Evolutionary conservation across 2,329 filamentous ascomycete species (phyloP).

Genomic region (Penicillium sp.): DNA sequence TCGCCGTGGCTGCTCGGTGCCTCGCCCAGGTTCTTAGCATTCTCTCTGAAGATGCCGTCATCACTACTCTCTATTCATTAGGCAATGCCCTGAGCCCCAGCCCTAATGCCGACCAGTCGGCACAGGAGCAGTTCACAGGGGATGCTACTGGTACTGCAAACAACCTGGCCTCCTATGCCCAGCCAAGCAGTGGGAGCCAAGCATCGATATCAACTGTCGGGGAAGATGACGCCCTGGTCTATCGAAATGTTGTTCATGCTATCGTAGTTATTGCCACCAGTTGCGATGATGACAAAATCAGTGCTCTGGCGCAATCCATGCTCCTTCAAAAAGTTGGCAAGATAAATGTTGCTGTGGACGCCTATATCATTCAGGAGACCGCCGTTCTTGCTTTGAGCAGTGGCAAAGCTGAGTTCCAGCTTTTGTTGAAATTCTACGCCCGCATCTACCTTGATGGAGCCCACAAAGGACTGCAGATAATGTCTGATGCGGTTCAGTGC

Average conservation of each 20-base stretch:
- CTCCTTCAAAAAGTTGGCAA: slow-evolving; percentile 93
- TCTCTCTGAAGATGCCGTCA: slow-evolving; percentile 87
- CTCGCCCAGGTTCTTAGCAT: slow-evolving; percentile 77
- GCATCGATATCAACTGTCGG: slow-evolving; percentile 74
- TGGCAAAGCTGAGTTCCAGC: slow-evolving; percentile 78
- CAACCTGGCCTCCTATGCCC: slow-evolving; percentile 19
- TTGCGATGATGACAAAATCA: slow-evolving; percentile 87
- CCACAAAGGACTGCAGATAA: slow-evolving; percentile 63
- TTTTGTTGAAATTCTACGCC: slow-evolving; percentile 79
- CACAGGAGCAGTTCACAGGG: slow-evolving; percentile 31
- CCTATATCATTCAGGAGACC: slow-evolving; percentile 79
- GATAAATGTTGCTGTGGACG: slow-evolving; percentile 76
- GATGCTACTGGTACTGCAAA: slow-evolving; percentile 49
- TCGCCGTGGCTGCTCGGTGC: slow-evolving; percentile 77
- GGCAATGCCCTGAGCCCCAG: slow-evolving; percentile 88
- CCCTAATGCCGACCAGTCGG: slow-evolving; percentile 50
- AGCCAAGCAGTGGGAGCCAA: slow-evolving; percentile 36
- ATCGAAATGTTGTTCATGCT: slow-evolving; percentile 88
- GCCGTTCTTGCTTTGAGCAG: slow-evolving; percentile 75
- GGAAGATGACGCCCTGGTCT: slow-evolving; percentile 76
- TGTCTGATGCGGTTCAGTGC: slow-evolving; percentile 74
- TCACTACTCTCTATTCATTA: slow-evolving; percentile 93
- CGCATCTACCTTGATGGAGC: slow-evolving; percentile 73
- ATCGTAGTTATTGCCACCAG: slow-evolving; percentile 85
- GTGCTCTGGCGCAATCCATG: slow-evolving; percentile 89